Conservation (phyloP, 495 filamentous ascomycete genomes). For the Chaetomidium leptoderma region DNA sequence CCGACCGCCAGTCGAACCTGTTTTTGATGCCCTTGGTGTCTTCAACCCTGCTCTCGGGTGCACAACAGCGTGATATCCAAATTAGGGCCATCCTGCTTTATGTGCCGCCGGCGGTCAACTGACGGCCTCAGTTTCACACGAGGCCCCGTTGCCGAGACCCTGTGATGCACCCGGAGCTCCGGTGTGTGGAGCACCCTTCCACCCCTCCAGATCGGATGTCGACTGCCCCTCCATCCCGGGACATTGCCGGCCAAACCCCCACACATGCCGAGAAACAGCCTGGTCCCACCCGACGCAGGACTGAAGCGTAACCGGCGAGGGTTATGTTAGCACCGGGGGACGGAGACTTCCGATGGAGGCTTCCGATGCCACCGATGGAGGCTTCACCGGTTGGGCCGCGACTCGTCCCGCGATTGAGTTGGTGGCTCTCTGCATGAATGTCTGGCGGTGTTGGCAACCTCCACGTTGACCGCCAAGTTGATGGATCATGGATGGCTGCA, state of each 20-base stretch:
- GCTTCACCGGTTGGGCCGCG: not conserved
- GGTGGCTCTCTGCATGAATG: not conserved
- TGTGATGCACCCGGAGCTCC: slow-evolving; percentile 9
- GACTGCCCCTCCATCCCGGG: not conserved
- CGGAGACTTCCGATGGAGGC: not conserved
- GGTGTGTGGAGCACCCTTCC: not conserved
- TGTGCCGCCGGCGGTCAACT: slow-evolving; percentile 11
- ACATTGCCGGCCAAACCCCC: not conserved
- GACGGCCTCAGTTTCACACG: slow-evolving; percentile 6
- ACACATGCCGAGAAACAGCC: not conserved
- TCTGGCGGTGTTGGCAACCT: not conserved
- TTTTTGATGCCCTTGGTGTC: not conserved
- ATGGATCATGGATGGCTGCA: not conserved
- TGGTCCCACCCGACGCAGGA: not conserved
- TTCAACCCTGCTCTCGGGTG: not conserved
- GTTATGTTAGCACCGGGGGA: not conserved
- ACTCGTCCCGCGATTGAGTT: not conserved
- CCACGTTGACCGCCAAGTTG: slow-evolving; percentile 7
- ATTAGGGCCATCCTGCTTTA: not conserved
- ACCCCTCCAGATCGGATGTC: not conserved
- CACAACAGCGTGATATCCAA: not conserved
- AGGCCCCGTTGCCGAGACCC: not conserved
- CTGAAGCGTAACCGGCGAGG: not conserved
- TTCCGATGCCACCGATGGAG: not conserved
- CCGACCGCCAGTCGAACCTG: not conserved